Conservation (phyloP, 1,139 yeast genomes). For the Debaryomyces sp. region DNA sequence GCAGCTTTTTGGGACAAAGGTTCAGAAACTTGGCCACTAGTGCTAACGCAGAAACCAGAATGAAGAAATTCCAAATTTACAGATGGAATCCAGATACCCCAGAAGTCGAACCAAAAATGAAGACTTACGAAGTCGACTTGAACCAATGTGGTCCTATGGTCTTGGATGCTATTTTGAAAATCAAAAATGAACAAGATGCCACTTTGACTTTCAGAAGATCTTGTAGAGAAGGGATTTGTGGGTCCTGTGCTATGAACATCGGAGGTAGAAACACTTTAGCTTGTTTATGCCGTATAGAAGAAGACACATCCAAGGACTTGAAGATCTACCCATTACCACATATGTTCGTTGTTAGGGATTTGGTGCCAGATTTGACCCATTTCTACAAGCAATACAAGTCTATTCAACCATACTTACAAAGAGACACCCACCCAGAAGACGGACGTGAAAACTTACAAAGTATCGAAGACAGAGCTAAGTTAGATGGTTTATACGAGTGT, state of each 20-base stretch:
- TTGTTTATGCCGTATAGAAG: conserved; percentile 92
- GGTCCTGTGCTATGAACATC: conserved; percentile 99
- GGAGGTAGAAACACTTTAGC: conserved; percentile 97
- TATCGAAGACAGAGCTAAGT: conserved; percentile 91
- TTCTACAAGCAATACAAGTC: conserved; percentile 98
- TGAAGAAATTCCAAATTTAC: conserved; percentile 88
- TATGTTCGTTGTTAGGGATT: conserved; percentile 95
- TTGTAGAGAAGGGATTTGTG: conserved; percentile 99
- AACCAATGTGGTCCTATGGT: conserved; percentile 98
- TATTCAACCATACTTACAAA: conserved; percentile 94
- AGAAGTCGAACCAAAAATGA: conserved; percentile 85
- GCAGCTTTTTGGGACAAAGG: conserved; percentile 8
- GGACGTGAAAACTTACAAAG: conserved; percentile 94
- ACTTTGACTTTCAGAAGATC: conserved; percentile 96
- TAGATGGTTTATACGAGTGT: conserved; percentile 97
- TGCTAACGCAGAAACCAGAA: conserved; percentile 41
- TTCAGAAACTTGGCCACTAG: conserved; percentile 47
- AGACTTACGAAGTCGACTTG: conserved; percentile 81
- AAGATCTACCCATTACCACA: conserved; percentile 98
- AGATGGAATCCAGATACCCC: conserved; percentile 99
- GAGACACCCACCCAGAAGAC: conserved; percentile 77
- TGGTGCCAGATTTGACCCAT: conserved; percentile 96
- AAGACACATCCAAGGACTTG: conserved; percentile 68
- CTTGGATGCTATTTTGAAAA: conserved; percentile 89
- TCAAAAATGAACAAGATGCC: conserved; percentile 95